Evolutionary conservation across 2,329 filamentous ascomycete genomes (phyloP), one percentile per base, ranked within the genome.

Genomic region (Claviceps arundinis): DNA sequence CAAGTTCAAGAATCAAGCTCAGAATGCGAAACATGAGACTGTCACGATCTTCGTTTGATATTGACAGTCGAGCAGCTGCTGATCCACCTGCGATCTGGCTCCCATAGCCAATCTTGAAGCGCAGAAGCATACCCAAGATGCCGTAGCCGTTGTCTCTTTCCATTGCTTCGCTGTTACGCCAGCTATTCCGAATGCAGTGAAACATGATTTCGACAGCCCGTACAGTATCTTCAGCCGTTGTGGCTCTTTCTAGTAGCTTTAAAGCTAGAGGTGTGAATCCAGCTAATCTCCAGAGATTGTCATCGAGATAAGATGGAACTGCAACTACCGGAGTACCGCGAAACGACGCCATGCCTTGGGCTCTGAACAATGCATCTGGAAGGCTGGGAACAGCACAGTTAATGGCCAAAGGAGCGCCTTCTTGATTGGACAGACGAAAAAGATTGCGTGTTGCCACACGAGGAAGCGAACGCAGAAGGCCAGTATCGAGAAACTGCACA

Each of bases 101-200:
- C 47, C 68, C 59, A 58, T 76, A 75, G 5, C 85, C 85, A 37
- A 95, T 73, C 65, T 95, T 96, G 51, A 87, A 86, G 51, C 89
- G 83, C 24, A 98, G 70, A 17, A 97, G 75, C 66, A 89, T 82
- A 42, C 86, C 86, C 49, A 98, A 71, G 38, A 97, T 87, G 26
- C 87, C 85, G 64, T 96, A 98, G 0, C 91, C 94, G 59, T 94
- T 93, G 54, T 95, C 89, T 60, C 87, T 84, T 66, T 98, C 93
- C 86, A 98, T 96, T 26, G 93, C 90, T 65, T 98, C 94, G 59
- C 93, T 97, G 58, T 97, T 97, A 57, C 93, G 81, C 93, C 94
- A 98, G 64, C 87, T 97, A 57, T 87, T 85, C 58, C 87, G 85
- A 48, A 96, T 86, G 55, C 87, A 88, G 57, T 87, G 81, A 56